These are phyloP conservation scores for Alternaria infectoria DNA, from an alignment of 2,329 filamentous ascomycete species.

Conservation along the genomic window DNA sequence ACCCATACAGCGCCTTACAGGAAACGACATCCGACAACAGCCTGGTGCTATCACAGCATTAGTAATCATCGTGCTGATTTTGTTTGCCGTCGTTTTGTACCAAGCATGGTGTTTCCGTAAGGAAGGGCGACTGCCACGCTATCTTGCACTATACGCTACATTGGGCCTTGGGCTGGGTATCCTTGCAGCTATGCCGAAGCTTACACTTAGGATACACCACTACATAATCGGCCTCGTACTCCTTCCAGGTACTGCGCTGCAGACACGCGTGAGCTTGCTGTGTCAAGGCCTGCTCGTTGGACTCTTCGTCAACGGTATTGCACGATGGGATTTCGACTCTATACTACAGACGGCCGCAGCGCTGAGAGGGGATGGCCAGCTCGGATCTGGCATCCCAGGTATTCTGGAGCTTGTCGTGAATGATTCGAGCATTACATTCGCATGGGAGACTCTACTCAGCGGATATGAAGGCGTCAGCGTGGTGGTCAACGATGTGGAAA, in stretches of 20 bases:
- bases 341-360: constrained; percentile 81
- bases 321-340: constrained; percentile 89
- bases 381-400: constrained; percentile 64
- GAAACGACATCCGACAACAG: constrained; percentile 46
- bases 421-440: constrained; percentile 55
- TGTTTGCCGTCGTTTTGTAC: constrained; percentile 35
- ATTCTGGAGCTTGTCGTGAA: constrained; percentile 46
- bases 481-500: constrained; percentile 84
- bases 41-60: constrained; percentile 46
- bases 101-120: constrained; percentile 44
- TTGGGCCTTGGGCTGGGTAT: constrained; percentile 81
- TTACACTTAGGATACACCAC: constrained; percentile 89
- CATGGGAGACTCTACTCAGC: constrained; percentile 51
- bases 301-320: constrained; percentile 91
- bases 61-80: constrained; percentile 38
- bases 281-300: constrained; percentile 91
- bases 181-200: constrained; percentile 73
- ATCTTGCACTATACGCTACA: constrained; percentile 76
- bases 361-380: constrained; percentile 62
- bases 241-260: constrained; percentile 85
- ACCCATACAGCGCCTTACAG: constrained; percentile 44
- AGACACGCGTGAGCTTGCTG: constrained; percentile 82
- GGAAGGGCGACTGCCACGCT: constrained; percentile 65
- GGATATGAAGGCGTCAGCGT: constrained; percentile 78
- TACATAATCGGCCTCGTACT: constrained; percentile 91